Percentiles rank a stretch among this genome's conserved stretches.
These are phyloP conservation scores for Fusarium luffae DNA, from an alignment of 2,329 filamentous ascomycete species.

Conservation along the genomic window DNA sequence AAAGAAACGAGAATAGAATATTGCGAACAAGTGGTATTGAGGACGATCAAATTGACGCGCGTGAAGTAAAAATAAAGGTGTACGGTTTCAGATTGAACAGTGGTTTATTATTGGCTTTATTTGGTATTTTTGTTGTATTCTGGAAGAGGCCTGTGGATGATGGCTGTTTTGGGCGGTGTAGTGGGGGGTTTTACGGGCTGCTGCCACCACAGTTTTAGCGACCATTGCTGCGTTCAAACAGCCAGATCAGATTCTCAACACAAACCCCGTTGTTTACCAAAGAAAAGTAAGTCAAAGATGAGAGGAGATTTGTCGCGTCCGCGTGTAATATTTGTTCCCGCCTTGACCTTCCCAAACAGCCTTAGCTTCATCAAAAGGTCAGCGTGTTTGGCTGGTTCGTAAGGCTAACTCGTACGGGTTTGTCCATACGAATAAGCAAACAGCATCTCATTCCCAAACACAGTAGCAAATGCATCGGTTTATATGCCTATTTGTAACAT, in stretches of 20 bases:
- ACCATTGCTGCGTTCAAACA: no score
- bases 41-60: not conserved
- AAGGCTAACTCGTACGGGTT: not conserved
- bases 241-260: no score
- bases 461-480: not conserved
- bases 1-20: constrained; percentile 30
- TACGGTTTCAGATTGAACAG: not conserved
- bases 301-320: no score
- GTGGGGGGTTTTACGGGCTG: not conserved
- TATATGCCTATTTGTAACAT: not conserved
- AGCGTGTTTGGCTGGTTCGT: not conserved
- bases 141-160: not conserved
- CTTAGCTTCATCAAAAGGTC: not conserved
- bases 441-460: no score
- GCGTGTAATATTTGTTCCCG: not conserved
- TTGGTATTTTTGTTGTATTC: not conserved
- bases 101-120: not conserved
- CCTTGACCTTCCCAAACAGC: not conserved
- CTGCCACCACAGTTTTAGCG: no score
- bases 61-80: constrained; percentile 1
- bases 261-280: no score
- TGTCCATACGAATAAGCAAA: not conserved
- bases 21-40: not conserved
- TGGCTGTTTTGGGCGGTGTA: not conserved
- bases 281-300: no score